Conservation (phyloP, 108 stramenopile species). For the Chaetoceros muelleri region DNA sequence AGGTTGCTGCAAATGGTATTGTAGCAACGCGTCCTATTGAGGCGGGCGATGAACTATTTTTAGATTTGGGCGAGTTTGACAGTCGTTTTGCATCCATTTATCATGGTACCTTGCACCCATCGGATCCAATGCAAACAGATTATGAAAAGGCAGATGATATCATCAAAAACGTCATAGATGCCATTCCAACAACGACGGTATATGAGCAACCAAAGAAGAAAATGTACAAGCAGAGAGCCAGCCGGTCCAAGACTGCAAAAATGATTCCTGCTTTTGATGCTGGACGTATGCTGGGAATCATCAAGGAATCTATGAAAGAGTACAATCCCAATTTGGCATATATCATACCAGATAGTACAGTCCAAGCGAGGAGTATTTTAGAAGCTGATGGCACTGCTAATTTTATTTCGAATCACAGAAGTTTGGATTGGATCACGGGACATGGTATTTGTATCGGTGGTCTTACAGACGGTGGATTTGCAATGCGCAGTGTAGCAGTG, state of each 20-base stretch:
- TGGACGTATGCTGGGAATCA: neutral
- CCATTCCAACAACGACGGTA: neutral
- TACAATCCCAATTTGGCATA: neutral
- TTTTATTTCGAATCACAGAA: neutral
- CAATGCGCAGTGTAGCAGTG: neutral
- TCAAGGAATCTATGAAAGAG: neutral
- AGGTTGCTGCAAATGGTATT: neutral
- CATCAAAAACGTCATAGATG: neutral
- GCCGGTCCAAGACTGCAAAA: neutral
- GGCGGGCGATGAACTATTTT: neutral
- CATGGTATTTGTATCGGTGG: neutral
- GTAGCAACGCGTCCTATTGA: neutral
- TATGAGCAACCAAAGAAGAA: neutral
- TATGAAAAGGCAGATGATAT: neutral
- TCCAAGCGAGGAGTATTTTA: neutral
- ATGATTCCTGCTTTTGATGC: neutral
- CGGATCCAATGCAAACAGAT: neutral
- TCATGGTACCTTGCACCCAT: neutral
- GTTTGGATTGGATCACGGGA: neutral
- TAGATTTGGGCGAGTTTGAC: neutral
- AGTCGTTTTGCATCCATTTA: neutral
- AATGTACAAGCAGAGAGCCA: neutral
- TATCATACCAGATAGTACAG: neutral
- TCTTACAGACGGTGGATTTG: neutral
- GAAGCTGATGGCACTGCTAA: neutral